phyloP scores from a whole-genome alignment of 768 basidiomycete species.

The Podaxis sp. region DNA sequence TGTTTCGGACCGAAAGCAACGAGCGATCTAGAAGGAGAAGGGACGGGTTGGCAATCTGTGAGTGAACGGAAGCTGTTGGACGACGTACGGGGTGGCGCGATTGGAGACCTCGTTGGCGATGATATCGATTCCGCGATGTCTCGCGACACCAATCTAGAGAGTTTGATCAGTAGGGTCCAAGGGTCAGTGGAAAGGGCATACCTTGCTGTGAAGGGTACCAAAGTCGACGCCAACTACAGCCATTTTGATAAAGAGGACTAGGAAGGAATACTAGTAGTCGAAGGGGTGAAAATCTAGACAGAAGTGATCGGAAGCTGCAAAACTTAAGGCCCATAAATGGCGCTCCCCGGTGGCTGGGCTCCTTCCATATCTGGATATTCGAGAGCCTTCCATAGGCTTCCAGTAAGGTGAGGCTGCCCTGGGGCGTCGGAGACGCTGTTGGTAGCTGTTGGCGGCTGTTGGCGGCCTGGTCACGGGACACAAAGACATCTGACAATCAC shows the following conservation, averaged over 20 bases:
- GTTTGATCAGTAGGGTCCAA: conserved; percentile 17
- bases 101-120: conserved; percentile 98
- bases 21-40: conserved; percentile 63
- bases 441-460: background rate
- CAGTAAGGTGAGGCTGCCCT: background rate
- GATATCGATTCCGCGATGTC: conserved; percentile 97
- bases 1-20: conserved; percentile 93
- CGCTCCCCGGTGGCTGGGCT: conserved; percentile 8
- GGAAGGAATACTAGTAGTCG: background rate
- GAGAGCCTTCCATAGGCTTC: conserved; percentile 6
- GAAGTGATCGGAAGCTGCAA: conserved; percentile 3
- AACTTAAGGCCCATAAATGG: conserved; percentile 4
- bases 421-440: background rate
- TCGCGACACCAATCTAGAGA: conserved; percentile 86
- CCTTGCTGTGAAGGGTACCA: conserved; percentile 89
- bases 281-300: background rate
- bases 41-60: conserved; percentile 57
- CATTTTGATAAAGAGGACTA: conserved; percentile 42
- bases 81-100: conserved; percentile 88
- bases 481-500: background rate
- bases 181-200: conserved; percentile 26
- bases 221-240: conserved; percentile 96
- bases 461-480: background rate
- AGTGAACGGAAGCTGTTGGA: background rate
- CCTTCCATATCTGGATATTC: conserved; percentile 6